These are phyloP conservation scores for Penicillium sumatraense DNA, from an alignment of 2,329 filamentous ascomycete species.

Conservation along the genomic window DNA sequence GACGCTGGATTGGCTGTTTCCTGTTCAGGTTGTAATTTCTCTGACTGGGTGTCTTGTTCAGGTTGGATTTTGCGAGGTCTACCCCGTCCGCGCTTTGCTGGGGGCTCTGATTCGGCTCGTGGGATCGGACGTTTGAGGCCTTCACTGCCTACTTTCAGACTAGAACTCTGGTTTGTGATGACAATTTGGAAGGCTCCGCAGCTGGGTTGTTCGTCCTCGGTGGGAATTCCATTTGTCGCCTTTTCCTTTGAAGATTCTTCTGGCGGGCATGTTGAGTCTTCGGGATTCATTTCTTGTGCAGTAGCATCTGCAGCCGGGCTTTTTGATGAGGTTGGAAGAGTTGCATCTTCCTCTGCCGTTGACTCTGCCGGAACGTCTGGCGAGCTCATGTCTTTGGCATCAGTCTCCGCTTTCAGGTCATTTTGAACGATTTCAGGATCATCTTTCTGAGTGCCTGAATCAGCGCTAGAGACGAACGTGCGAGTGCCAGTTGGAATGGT, in stretches of 20 bases:
- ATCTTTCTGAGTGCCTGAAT: not conserved
- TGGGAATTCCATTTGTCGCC: not conserved
- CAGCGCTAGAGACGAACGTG: constrained; percentile 32
- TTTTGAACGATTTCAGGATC: not conserved
- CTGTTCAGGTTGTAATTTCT: not conserved
- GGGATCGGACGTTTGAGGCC: constrained; percentile 17
- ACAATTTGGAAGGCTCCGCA: constrained; percentile 14
- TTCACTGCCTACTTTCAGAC: not conserved
- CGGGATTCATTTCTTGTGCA: not conserved
- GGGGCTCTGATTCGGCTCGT: constrained; percentile 17
- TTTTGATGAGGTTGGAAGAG: no score
- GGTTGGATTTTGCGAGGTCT: constrained; percentile 5
- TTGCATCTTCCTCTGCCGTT: not conserved
- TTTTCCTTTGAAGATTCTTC: not conserved
- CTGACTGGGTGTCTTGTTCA: not conserved
- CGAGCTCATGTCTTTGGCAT: no score
- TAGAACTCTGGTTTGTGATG: constrained; percentile 13
- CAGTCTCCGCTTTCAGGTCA: not conserved
- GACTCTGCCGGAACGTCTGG: not conserved
- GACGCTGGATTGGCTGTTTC: not conserved
- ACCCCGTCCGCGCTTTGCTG: constrained; percentile 22
- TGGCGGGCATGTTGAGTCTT: not conserved
- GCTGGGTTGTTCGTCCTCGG: not conserved
- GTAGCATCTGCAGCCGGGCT: not conserved
- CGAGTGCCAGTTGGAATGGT: constrained; percentile 44